Evolutionary conservation across 2,329 filamentous ascomycete genomes (phyloP), one percentile per base, ranked within the genome.

Genomic region (Apiospora phragmitis): DNA sequence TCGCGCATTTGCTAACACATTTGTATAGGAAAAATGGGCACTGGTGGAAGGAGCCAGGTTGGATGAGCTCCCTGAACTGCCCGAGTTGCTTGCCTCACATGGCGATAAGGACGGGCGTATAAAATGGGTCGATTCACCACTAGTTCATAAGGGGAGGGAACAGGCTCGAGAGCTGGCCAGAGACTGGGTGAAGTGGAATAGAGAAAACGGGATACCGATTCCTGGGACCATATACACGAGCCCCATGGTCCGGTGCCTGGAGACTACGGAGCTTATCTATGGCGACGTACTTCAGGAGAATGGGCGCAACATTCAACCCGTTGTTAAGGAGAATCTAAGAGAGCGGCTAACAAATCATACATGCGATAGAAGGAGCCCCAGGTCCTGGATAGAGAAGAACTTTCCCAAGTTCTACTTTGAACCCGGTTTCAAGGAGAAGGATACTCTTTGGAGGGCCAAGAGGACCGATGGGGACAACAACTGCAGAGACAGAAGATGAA

Each of bases 321-420:
- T 74, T 3, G 38, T 75, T 35, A 75, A 75, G 68, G 74, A 75
- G 49, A 68, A 45, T 14, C 70, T 75, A 14, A 65, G 73, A 38
- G 74, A 75, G 55, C 70, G 70, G 18, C 66, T 75, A 16, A 75
- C 74, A 1, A 67, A 67, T 24, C 74, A 74, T 62, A 72, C 74
- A 3, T 75, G 74, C 43, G 74, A 75, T 65, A 71, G 59, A 59
- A 69, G 74, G 41, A 72, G 71, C n/a, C n/a, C 70, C 6, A 67
- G 68, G n/a, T 72, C 70, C 6, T 72, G 72, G 71, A 75, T 75
- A 47, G 59, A 51, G 21, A 35, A 59, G 12, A 70, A 70, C 21
- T 75, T 73, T 24, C 73, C 73, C 21, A 47, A 65, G 21, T 75
- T 68, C 41, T 38, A 69, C 32, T 70, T 75, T 21, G 72, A 75